Base-by-base conservation (phyloP, 2,329 filamentous ascomycete species). In the Penicillium sp. region DNA sequence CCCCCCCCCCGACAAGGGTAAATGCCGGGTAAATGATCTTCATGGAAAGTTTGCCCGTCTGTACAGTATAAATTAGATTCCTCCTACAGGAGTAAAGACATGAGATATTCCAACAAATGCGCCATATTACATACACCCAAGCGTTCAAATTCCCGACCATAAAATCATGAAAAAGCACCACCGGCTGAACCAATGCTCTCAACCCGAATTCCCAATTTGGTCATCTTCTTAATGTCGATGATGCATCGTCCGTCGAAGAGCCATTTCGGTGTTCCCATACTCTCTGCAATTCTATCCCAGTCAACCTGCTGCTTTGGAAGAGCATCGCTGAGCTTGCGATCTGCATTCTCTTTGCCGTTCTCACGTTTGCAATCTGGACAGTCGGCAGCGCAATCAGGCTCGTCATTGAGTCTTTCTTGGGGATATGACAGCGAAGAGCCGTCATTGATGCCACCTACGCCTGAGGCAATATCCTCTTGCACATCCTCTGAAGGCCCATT, bases 171-270 rank as follows among this genome's bases (percentile, higher is more conserved):
- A 27, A 5, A 27, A 27, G 8, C 27, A 32, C 32, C 43, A 29
- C 56, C 52, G 14, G 51, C 46, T 22, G 58, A 61, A 2, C 58
- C 58, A 51, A 61, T 61, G 27, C 56, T 58, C 34, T 61, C 58
- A 14, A 61, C 58, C 4, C 51, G 50, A 42, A 61, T 59, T 13
- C 56, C 58, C 8, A 59, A 39, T 24, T 54, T 43, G 8, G 34
- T 52, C 58, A 61, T 61, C 47, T 59, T 52, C 16, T 49, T 49
- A 1, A 49, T 46, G 10, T 59, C 52, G 14, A 61, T 57, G 22
- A 61, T 58, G 16, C 58, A 61, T 13, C 58, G 43, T 2, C 58
- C 58, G 42, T 61, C 56, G 10, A 61, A 61, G 7, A 59, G 47
- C 58, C 58, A 61, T 22, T 57, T 59, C 6, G 56, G 58, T 4